Conservation (phyloP, 345 rosid genomes). For the Corchorus capsularis region DNA sequence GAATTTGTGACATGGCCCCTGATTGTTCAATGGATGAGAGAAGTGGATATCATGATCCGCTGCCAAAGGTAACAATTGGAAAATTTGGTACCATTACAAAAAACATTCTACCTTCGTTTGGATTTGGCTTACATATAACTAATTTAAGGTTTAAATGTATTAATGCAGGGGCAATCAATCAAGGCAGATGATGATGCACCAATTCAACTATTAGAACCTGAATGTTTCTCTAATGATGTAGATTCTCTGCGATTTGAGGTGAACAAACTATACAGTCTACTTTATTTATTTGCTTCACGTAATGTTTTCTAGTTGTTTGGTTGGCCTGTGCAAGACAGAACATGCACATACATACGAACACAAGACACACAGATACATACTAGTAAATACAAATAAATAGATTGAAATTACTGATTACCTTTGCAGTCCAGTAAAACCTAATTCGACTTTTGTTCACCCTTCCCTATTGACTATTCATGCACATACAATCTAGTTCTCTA, state of each 20-base stretch:
- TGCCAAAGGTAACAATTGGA: conserved; percentile 37
- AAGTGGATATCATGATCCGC: conserved; percentile 32
- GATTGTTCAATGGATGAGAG: conserved; percentile 30
- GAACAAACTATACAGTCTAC: conserved; percentile 19
- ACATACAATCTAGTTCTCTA: background rate
- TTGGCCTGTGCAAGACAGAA: background rate
- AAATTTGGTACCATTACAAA: conserved; percentile 5
- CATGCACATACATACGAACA: background rate
- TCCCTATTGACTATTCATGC: background rate
- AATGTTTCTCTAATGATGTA: conserved; percentile 33
- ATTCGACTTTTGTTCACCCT: background rate
- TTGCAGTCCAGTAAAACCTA: background rate
- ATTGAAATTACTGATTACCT: background rate
- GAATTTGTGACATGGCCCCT: conserved; percentile 26
- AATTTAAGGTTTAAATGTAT: conserved; percentile 20
- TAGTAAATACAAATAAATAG: too few relatives aligned
- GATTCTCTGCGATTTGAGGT: conserved; percentile 84
- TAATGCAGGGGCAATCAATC: conserved; percentile 45
- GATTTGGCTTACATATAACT: background rate
- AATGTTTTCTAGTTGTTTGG: background rate
- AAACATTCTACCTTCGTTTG: conserved; percentile 12
- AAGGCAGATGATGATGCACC: conserved; percentile 28
- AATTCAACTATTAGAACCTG: conserved; percentile 39
- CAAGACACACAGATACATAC: background rate
- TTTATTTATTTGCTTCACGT: background rate